These are phyloP conservation scores for Solanum paucissectum DNA, from an alignment of 257 asterid species.

Conservation along the genomic window DNA sequence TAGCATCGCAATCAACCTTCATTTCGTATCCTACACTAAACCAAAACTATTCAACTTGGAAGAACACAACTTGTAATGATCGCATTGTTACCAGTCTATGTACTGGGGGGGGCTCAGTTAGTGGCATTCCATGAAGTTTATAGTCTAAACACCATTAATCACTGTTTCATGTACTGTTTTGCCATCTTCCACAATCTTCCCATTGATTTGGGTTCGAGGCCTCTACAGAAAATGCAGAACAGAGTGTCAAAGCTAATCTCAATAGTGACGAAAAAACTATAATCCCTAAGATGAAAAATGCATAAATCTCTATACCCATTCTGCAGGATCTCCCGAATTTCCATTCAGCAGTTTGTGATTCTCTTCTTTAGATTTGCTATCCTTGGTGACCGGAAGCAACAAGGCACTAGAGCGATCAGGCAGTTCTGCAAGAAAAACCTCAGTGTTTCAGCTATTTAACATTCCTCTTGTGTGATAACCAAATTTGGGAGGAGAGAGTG, in stretches of 20 bases:
- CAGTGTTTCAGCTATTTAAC: neutral
- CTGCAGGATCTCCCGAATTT: constrained; percentile 59
- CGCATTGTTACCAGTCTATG: neutral
- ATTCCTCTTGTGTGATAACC: neutral
- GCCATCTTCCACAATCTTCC: constrained; percentile 81
- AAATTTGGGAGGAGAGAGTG: neutral
- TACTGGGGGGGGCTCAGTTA: neutral
- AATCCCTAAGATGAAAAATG: neutral
- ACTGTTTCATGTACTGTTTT: constrained; percentile 64
- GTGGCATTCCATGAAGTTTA: neutral
- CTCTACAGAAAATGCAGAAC: constrained; percentile 34
- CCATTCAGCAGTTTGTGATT: constrained; percentile 74
- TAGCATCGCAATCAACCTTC: constrained; percentile 7
- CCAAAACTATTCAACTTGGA: constrained; percentile 4
- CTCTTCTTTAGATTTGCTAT: constrained; percentile 58
- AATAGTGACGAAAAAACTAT: neutral
- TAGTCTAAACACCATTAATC: constrained; percentile 45
- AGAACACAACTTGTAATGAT: neutral
- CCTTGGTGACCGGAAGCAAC: constrained; percentile 75
- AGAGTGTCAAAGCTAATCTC: neutral
- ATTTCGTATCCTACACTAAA: constrained; percentile 14
- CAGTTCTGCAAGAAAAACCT: constrained; percentile 36
- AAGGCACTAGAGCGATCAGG: constrained; percentile 68
- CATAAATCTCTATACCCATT: constrained; percentile 43
- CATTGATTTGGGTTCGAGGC: constrained; percentile 83